phyloP scores from a whole-genome alignment of 2,329 filamentous ascomycete species.

The Hymenoscyphus repandus region DNA sequence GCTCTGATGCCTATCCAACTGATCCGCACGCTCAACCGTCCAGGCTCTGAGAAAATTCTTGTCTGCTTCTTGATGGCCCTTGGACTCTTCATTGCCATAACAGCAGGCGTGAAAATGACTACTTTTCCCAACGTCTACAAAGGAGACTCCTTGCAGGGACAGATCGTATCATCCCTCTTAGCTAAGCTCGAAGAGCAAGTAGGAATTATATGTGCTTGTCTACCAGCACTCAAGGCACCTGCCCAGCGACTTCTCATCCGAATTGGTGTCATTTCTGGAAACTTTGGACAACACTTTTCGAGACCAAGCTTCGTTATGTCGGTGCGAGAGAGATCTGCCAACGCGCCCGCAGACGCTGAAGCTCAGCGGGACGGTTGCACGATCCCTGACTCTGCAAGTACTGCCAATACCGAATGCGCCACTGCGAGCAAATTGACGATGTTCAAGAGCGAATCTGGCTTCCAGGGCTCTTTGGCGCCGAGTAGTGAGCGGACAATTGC shows the following conservation, averaged over 20 bases:
- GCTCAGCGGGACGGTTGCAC: too few relatives aligned
- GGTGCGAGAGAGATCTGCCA: neutral
- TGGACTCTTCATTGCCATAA: conserved; percentile 9
- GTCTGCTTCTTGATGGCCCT: conserved; percentile 8
- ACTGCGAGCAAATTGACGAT: neutral
- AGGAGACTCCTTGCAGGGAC: conserved; percentile 7
- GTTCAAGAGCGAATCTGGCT: neutral
- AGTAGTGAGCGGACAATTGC: neutral
- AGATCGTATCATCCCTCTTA: conserved; percentile 5
- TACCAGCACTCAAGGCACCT: conserved; percentile 9
- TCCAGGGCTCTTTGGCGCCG: neutral
- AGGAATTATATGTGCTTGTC: conserved; percentile 13
- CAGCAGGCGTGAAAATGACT: conserved; percentile 11
- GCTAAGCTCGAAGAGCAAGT: conserved; percentile 12
- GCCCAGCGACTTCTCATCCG: conserved; percentile 6
- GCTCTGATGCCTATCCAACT: conserved; percentile 11
- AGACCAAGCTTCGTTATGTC: conserved; percentile 6
- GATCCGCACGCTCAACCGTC: conserved; percentile 10
- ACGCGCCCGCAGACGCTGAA: too few relatives aligned
- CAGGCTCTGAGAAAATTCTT: conserved; percentile 10
- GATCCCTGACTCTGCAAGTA: neutral
- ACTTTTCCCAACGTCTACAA: conserved; percentile 9
- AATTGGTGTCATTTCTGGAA: conserved; percentile 5
- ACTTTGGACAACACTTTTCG: neutral
- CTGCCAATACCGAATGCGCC: neutral